These are phyloP conservation scores for Lithohypha guttulata DNA, from an alignment of 2,329 filamentous ascomycete species.

Conservation along the genomic window DNA sequence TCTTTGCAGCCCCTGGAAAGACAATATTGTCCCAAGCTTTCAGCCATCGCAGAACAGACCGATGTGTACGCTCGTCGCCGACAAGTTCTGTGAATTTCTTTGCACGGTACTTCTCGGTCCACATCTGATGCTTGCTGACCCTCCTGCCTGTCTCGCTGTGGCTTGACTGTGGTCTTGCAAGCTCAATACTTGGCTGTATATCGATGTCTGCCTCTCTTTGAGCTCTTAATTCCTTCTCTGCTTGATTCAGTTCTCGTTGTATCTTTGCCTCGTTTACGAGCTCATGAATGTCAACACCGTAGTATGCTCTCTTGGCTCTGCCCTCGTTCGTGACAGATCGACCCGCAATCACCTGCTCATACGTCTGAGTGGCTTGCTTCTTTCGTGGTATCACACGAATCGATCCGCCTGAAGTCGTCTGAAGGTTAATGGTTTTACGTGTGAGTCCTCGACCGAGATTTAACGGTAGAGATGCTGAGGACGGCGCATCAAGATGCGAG, in stretches of 20 bases:
- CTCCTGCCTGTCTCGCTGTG: constrained; percentile 24
- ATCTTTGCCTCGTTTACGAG: constrained; percentile 59
- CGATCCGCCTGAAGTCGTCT: constrained; percentile 39
- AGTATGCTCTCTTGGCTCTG: constrained; percentile 58
- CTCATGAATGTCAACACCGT: constrained; percentile 82
- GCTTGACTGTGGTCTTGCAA: constrained; percentile 12
- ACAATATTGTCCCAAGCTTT: constrained; percentile 91
- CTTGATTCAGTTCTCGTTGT: constrained; percentile 39
- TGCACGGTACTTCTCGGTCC: constrained; percentile 96
- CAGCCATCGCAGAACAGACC: constrained; percentile 80
- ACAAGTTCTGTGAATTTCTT: constrained; percentile 85
- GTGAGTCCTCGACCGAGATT: constrained; percentile 13
- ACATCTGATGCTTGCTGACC: constrained; percentile 43
- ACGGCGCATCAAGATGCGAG: constrained; percentile 9
- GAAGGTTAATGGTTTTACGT: constrained; percentile 26
- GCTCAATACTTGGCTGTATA: constrained; percentile 25
- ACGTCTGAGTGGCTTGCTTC: constrained; percentile 31
- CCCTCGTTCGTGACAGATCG: constrained; percentile 42
- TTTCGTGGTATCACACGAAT: constrained; percentile 34
- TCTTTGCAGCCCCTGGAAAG: constrained; percentile 63
- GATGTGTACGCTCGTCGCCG: constrained; percentile 87
- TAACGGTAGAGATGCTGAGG: not conserved
- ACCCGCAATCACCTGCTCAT: constrained; percentile 44
- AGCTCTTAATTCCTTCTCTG: constrained; percentile 22
- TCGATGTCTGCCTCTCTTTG: constrained; percentile 18